Evolutionary conservation across 2,329 filamentous ascomycete species (phyloP), one percentile per base, ranked within the genome.

Genomic region (Cercospora canescens): DNA sequence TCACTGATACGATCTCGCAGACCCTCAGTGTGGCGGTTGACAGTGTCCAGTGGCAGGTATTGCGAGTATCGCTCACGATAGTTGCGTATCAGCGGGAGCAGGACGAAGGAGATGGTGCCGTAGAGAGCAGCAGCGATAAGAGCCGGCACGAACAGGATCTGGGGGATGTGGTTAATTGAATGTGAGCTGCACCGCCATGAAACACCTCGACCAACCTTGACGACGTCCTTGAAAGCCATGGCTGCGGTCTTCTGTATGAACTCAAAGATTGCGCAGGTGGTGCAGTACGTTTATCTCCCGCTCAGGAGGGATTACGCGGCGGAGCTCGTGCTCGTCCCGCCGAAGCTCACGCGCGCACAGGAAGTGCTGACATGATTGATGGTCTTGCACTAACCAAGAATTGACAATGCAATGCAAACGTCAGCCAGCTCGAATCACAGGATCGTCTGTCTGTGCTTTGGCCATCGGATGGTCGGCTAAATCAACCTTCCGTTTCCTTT

Each of bases 131-230:
- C 72, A 64, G 82, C 79, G 69, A 81, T 75, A 70, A 81, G 70
- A 69, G 80, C 78, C n/a, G 82, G 82, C n/a, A 81, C 64, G 72
- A 82, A 73, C 68, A 83, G 74, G 57, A 77, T 78, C 81, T 83
- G 65, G 52, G n/a, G 8, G 24, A 3, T 35, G 24, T 6, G 32
- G 59, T 63, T 30, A 63, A 61, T 65, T 64, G 62, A 32, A 16
- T 39, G 50, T n/a, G 28, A n/a, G 24, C 35, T 45, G 55, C 24
- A 60, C 18, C 6, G n/a, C 50, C 52, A 35, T 32, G 26, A 28
- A 14, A 16, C 52, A 56, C 6, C 6, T 21, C 18, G 52, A 56
- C 61, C 14, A 60, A 74, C 74, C 60, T 75, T 74, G 62, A 73
- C 57, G 7, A 75, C 67, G 48, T 71, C 69, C 12, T 71, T 48